Base-by-base conservation (phyloP, 495 filamentous ascomycete genomes). In the Hypoxylon cercidicola region DNA sequence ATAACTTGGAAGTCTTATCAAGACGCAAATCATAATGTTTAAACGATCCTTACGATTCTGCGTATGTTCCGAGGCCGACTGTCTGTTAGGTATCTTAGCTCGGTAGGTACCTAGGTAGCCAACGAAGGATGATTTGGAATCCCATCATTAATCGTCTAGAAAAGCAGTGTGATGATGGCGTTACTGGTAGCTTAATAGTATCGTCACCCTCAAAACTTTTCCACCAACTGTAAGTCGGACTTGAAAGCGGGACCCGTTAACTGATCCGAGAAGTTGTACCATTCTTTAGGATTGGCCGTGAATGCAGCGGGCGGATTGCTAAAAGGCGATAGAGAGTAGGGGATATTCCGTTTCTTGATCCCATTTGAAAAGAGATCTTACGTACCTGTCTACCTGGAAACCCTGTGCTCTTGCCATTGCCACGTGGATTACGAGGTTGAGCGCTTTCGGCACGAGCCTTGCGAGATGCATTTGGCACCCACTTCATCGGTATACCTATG, bases 371-470 rank as follows among this genome's bases (percentile, higher is more conserved):
- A 28, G 28, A 2, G 23, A 37, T 11, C 15, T 16, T 41, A 55
- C 41, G 55, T 41, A 66, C 47, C 48, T 68, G 28, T 40, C 45
- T 60, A 45, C 39, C 23, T 50, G 28, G 53, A 62, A 65, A 53
- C 28, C 3, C 53, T 18, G 28, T 47, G 39, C n/a, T n/a, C n/a
- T n/a, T n/a, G 51, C 21, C 19, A 28, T 50, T 45, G 65, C 65
- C 65, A 68, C 65, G 65, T 68, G 65, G 65, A 53, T 47, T 51
- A 40, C 55, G 60, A 60, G 45, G 55, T 55, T 52, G 18, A 10
- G 51, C 15, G 50, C 44, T 46, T 60, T 52, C 49, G 64, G 59
- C 58, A 59, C 32, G 51, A 18, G 43, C 56, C 39, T 61, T 50
- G 50, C 18, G 50, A 60, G 52, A 62, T 54, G 64, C 41, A 48